Evolutionary conservation across 2,329 filamentous ascomycete species (phyloP).

Genomic region (Exserohilum rostratum): DNA sequence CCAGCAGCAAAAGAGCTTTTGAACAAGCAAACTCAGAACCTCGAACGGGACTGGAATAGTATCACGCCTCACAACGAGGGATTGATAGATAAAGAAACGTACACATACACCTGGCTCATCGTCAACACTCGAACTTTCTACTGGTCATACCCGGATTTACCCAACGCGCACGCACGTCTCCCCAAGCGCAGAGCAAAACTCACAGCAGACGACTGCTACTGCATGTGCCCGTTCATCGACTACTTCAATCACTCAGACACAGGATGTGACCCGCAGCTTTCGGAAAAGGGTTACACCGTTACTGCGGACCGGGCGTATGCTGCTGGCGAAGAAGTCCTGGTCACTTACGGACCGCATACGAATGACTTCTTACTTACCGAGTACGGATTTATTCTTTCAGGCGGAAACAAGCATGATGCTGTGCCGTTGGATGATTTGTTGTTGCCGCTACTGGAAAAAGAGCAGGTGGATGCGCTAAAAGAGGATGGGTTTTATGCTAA

Average conservation of each 20-base stretch:
- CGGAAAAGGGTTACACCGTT: slow-evolving; percentile 61
- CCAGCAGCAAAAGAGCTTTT: slow-evolving; percentile 53
- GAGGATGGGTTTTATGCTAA: slow-evolving; percentile 51
- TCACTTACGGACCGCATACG: slow-evolving; percentile 72
- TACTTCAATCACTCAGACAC: slow-evolving; percentile 66
- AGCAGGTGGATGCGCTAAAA: slow-evolving; percentile 46
- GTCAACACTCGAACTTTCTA: slow-evolving; percentile 67
- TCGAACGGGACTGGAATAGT: slow-evolving; percentile 60
- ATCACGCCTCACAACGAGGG: slow-evolving; percentile 51
- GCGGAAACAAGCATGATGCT: slow-evolving; percentile 47
- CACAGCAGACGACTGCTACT: slow-evolving; percentile 65
- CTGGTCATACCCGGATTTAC: slow-evolving; percentile 53
- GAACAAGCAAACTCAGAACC: slow-evolving; percentile 60
- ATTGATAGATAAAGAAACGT: slow-evolving; percentile 49
- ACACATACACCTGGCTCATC: slow-evolving; percentile 65
- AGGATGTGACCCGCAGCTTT: slow-evolving; percentile 60
- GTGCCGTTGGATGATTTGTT: slow-evolving; percentile 52
- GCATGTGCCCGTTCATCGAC: slow-evolving; percentile 74
- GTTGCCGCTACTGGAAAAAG: slow-evolving; percentile 43
- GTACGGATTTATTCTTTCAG: slow-evolving; percentile 58
- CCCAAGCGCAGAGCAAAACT: slow-evolving; percentile 50
- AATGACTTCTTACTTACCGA: slow-evolving; percentile 76
- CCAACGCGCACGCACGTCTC: slow-evolving; percentile 49
- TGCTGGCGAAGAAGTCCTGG: slow-evolving; percentile 68
- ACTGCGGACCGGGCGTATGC: slow-evolving; percentile 58